Evolutionary conservation across 768 basidiomycete species (phyloP).

Genomic region (Solioccasus polychromus): DNA sequence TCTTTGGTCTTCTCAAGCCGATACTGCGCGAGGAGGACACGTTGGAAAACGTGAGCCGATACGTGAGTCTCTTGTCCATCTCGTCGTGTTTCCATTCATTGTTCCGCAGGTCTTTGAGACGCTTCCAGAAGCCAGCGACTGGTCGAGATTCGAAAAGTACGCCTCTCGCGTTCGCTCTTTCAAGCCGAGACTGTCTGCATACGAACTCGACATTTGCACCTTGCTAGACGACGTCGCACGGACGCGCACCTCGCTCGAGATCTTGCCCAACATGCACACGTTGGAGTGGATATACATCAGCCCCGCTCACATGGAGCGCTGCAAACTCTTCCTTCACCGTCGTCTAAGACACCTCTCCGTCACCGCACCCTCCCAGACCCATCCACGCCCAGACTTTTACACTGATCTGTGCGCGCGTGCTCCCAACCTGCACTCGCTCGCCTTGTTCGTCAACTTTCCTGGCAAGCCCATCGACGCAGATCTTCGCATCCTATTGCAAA

Average conservation of each 20-base stretch:
- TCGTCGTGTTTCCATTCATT: neutral
- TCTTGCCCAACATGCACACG: constrained; percentile 53
- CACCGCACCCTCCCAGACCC: constrained; percentile 25
- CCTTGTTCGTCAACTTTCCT: constrained; percentile 43
- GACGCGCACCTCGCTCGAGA: constrained; percentile 48
- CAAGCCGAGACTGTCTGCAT: constrained; percentile 11
- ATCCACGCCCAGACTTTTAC: constrained; percentile 23
- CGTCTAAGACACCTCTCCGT: constrained; percentile 41
- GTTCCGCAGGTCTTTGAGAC: constrained; percentile 38
- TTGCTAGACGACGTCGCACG: constrained; percentile 52
- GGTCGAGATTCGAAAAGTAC: constrained; percentile 55
- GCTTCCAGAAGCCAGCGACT: constrained; percentile 46
- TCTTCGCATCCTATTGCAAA: constrained; percentile 37
- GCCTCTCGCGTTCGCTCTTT: constrained; percentile 47
- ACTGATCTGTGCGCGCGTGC: constrained; percentile 46
- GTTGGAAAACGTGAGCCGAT: constrained; percentile 24
- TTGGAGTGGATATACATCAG: constrained; percentile 44
- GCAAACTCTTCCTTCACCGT: constrained; percentile 57
- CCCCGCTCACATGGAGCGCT: constrained; percentile 31
- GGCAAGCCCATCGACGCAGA: constrained; percentile 41
- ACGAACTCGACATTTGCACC: constrained; percentile 14
- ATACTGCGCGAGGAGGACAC: constrained; percentile 24
- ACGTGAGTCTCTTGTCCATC: neutral
- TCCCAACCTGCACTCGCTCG: constrained; percentile 46
- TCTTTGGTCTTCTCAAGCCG: constrained; percentile 51